These are phyloP conservation scores for Tricholoma matsutake DNA, from an alignment of 768 basidiomycete genomes.

Conservation along the genomic window DNA sequence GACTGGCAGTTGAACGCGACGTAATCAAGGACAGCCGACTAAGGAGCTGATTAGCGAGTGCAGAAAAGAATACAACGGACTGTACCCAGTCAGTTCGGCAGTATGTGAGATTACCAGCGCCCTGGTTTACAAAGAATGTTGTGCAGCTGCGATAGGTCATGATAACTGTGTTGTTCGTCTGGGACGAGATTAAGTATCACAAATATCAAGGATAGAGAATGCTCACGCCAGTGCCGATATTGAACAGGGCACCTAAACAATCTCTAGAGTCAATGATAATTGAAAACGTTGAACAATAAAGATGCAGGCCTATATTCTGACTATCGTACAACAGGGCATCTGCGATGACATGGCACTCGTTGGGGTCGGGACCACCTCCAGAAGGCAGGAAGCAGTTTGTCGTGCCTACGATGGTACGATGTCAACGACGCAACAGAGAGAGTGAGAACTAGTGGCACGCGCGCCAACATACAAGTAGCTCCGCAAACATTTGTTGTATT, in stretches of 20 bases:
- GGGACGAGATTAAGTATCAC: neutral
- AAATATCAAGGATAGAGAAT: neutral
- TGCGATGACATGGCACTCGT: constrained; percentile 5
- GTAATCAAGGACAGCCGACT: neutral
- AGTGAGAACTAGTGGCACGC: neutral
- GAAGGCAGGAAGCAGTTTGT: constrained; percentile 1
- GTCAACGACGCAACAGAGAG: neutral
- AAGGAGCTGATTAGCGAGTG: neutral
- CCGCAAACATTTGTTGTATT: neutral
- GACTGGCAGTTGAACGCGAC: constrained; percentile 3
- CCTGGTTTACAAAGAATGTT: constrained; percentile 2
- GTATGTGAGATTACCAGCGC: neutral
- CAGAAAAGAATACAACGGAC: neutral
- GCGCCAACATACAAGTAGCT: neutral
- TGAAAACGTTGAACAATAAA: neutral
- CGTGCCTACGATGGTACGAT: neutral
- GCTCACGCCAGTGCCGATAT: neutral
- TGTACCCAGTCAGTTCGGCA: constrained; percentile 3
- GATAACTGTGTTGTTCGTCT: neutral
- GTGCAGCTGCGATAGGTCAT: constrained; percentile 3
- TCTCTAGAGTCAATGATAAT: neutral
- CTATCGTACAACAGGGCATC: constrained; percentile 1
- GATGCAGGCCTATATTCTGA: neutral
- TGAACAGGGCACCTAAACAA: constrained; percentile 1
- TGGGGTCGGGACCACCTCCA: constrained; percentile 4